Conservation (phyloP, 208 protist genomes). For the Leishmania aethiopica region DNA sequence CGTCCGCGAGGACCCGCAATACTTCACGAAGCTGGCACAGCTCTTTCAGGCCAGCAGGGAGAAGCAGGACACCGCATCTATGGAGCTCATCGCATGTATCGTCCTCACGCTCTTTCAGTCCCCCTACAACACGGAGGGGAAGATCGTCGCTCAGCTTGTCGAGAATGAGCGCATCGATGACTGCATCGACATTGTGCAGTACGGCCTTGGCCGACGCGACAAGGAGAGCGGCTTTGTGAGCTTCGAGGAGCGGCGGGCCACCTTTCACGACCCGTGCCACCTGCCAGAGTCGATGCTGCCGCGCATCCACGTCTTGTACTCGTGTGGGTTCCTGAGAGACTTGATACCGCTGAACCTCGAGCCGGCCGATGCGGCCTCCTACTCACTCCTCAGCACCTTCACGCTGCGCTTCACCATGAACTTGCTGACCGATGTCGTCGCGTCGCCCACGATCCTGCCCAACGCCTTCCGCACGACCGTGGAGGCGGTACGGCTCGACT, state of each 20-base stretch:
- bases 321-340: slow-evolving; percentile 69
- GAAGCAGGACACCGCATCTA: slow-evolving; percentile 34
- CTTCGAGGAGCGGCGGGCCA: slow-evolving; percentile 64
- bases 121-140: slow-evolving; percentile 74
- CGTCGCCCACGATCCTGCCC: slow-evolving; percentile 38
- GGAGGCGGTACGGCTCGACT: slow-evolving; percentile 17
- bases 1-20: slow-evolving; percentile 47
- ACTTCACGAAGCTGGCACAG: slow-evolving; percentile 55
- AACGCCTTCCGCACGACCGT: slow-evolving; percentile 33
- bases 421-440: slow-evolving; percentile 66
- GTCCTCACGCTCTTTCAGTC: slow-evolving; percentile 52
- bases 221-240: slow-evolving; percentile 66
- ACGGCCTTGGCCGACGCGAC: slow-evolving; percentile 61
- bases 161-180: slow-evolving; percentile 62
- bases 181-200: slow-evolving; percentile 83
- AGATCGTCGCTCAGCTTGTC: slow-evolving; percentile 76
- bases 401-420: slow-evolving; percentile 57
- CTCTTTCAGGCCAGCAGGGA: slow-evolving; percentile 48
- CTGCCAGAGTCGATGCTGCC: slow-evolving; percentile 45
- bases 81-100: slow-evolving; percentile 54
- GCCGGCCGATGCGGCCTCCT: slow-evolving; percentile 54
- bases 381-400: slow-evolving; percentile 61
- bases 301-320: slow-evolving; percentile 76
- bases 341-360: slow-evolving; percentile 78
- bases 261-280: slow-evolving; percentile 74